Conservation (phyloP, 495 filamentous ascomycete genomes). For the Clavariopsis aquatica region DNA sequence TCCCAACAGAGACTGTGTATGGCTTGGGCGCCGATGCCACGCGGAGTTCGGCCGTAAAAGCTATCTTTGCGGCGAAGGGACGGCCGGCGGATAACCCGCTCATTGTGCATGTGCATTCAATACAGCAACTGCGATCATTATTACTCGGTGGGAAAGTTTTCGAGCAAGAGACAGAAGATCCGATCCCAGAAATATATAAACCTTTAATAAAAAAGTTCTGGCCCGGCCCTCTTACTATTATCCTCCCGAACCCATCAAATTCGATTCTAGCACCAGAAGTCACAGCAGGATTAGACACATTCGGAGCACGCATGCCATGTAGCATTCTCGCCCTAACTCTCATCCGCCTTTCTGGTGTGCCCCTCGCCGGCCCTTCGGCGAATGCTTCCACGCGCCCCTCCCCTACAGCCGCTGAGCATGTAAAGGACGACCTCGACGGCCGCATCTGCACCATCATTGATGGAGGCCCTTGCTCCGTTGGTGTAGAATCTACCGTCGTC, state of each 20-base stretch:
- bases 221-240: constrained; percentile 92
- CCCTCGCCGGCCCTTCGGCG: constrained; percentile 91
- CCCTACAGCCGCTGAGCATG: constrained; percentile 86
- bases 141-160: constrained; percentile 49
- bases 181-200: constrained; percentile 79
- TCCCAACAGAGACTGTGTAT: constrained; percentile 98
- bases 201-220: constrained; percentile 82
- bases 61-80: constrained; percentile 88
- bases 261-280: constrained; percentile 81
- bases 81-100: constrained; percentile 91
- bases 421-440: constrained; percentile 78
- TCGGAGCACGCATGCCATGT: constrained; percentile 87
- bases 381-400: constrained; percentile 92
- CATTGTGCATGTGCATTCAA: constrained; percentile 85
- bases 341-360: constrained; percentile 71
- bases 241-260: constrained; percentile 72
- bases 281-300: constrained; percentile 77
- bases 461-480: constrained; percentile 80
- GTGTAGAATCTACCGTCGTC: constrained; percentile 95
- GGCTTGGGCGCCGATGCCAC: constrained; percentile 95
- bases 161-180: constrained; percentile 39
- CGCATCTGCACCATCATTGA: constrained; percentile 90
- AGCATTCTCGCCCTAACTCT: constrained; percentile 81
- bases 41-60: constrained; percentile 74
- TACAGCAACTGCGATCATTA: constrained; percentile 72